Evolutionary conservation across 1,284 basidiomycete genomes (phyloP).

Genomic region (Meira nashicola): DNA sequence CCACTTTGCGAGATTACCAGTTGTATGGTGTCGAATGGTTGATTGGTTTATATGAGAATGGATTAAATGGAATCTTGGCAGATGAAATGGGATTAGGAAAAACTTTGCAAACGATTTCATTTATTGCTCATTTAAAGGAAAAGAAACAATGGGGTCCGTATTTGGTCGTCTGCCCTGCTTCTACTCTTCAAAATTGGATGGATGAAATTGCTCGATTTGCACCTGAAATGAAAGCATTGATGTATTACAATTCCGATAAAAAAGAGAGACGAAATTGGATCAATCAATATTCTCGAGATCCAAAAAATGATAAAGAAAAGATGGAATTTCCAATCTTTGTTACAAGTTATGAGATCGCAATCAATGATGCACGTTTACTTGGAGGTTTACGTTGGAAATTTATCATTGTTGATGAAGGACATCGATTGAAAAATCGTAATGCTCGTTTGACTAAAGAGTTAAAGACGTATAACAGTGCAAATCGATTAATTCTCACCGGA

Average conservation of each 20-base stretch:
- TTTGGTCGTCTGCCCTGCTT: conserved; percentile 83
- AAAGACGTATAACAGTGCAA: conserved; percentile 77
- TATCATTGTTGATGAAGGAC: conserved; percentile 92
- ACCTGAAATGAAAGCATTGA: conserved; percentile 66
- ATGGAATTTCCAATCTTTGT: conserved; percentile 61
- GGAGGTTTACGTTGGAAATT: conserved; percentile 61
- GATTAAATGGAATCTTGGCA: conserved; percentile 83
- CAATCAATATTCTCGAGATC: conserved; percentile 19
- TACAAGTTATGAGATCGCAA: conserved; percentile 90
- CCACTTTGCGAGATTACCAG: conserved; percentile 81
- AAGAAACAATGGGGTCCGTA: conserved; percentile 72
- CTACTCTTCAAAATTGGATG: conserved; percentile 86
- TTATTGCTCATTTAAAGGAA: conserved; percentile 79
- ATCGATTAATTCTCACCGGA: conserved; percentile 85
- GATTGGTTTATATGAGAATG: conserved; percentile 84
- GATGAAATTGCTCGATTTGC: conserved; percentile 74
- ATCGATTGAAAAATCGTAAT: conserved; percentile 86
- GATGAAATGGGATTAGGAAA: conserved; percentile 88
- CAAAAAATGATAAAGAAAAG: conserved; percentile 21
- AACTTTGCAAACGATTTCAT: conserved; percentile 89
- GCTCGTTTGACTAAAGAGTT: conserved; percentile 82
- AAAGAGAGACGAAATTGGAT: conserved; percentile 64
- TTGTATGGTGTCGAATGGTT: conserved; percentile 95
- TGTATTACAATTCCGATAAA: conserved; percentile 80
- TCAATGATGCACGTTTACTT: conserved; percentile 54